These are phyloP conservation scores for Leptomonas pyrrhocoris DNA, from an alignment of 208 protist genomes.

Conservation along the genomic window DNA sequence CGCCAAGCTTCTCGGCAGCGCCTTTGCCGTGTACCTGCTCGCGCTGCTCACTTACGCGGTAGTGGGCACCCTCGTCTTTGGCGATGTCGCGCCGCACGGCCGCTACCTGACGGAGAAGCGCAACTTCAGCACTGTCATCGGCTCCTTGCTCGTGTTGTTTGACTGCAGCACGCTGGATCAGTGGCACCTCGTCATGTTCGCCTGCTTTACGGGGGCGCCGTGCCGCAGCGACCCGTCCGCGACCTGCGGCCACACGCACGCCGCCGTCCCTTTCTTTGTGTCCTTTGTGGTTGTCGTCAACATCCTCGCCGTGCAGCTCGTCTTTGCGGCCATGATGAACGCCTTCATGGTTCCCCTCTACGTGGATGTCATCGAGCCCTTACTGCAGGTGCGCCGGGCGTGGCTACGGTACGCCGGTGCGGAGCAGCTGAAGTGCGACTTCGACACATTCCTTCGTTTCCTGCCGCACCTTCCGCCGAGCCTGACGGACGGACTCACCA, in stretches of 20 bases:
- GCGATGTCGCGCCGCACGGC: conserved; percentile 33
- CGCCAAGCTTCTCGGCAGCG: conserved; percentile 29
- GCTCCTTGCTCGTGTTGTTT: conserved; percentile 59
- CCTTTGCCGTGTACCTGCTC: conserved; percentile 32
- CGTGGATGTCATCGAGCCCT: conserved; percentile 30
- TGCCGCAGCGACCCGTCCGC: conserved; percentile 14
- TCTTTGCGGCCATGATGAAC: conserved; percentile 30
- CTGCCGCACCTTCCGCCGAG: conserved; percentile 16
- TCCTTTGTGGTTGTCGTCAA: conserved; percentile 30
- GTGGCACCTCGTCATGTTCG: conserved; percentile 49
- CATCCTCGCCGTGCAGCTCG: conserved; percentile 28
- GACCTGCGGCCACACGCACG: conserved; percentile 26
- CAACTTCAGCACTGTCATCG: conserved; percentile 64
- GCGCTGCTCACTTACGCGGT: conserved; percentile 57
- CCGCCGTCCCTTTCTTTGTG: conserved; percentile 45
- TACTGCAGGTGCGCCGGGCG: conserved; percentile 28
- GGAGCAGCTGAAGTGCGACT: conserved; percentile 10
- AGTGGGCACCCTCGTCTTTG: conserved; percentile 55
- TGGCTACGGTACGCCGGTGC: conserved; percentile 35
- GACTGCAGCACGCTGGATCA: conserved; percentile 53
- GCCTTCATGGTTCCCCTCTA: conserved; percentile 26
- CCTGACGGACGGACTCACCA: conserved; percentile 24
- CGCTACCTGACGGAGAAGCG: conserved; percentile 44
- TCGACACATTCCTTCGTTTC: conserved; percentile 9
- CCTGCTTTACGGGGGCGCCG: conserved; percentile 22